Evolutionary conservation across 139 green algal species (phyloP), one percentile per base, ranked within the genome.

Genomic region (Pycnococcus provasolii): DNA sequence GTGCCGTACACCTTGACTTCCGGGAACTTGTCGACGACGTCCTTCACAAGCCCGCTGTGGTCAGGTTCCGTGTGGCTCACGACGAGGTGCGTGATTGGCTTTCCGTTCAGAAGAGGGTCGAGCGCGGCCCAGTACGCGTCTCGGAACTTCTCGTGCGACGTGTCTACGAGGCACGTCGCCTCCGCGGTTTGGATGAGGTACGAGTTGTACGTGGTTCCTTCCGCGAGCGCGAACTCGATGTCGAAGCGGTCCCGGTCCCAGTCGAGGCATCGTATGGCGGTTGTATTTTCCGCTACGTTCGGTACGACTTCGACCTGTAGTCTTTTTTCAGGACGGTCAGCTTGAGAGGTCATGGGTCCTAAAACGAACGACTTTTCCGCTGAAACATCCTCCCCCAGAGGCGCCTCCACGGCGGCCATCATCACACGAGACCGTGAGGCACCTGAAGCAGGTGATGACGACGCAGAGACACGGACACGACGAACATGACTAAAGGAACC

Each of bases 181-280:
- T 90, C 75, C 1, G 67, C 81, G 37, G 90, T 89, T 59, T 87
- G 88, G 77, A 97, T 95, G 55, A 98, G 79, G 86, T 90, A 98
- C 6, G 81, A 85, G 75, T 96, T 95, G 86, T 96, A 96, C 44
- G 91, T 96, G 50, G 91, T 96, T 50, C 91, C 91, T 53, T 95
- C 84, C 53, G 78, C 68, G 9, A 83, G 50, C 4, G 73, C 77
- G 26, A 83, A 83, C 65, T 83, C 77, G 60, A 97, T 97, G 79
- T 97, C 92, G 65, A 97, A 97, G 8, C 91, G 77, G 66, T 95
- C 87, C 7, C 90, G 78, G 68, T 96, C 91, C 83, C 85, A 97
- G 79, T 97, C 91, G 41, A 97, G 81, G 1, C 77, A 92, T 26
- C 92, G 85, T 63, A 97, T 95, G 58, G 77, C 83, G 13, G 91